Evolutionary conservation across 495 filamentous ascomycete species (phyloP).

Genomic region (Talaromyces stipitatus): DNA sequence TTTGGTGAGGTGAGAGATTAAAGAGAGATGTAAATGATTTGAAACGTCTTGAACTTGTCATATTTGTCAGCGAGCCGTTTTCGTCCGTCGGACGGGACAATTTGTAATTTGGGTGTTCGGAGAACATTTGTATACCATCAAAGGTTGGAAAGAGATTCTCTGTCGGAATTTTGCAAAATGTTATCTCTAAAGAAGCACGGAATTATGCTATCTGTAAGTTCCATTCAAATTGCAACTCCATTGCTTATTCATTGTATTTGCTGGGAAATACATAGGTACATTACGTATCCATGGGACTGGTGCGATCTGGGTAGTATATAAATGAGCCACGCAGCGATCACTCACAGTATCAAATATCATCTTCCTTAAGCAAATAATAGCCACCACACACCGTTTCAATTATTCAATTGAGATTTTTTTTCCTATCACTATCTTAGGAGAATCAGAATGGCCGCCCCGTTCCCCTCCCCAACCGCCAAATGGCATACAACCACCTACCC

Average conservation of each 20-base stretch:
- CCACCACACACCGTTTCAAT: too few relatives aligned
- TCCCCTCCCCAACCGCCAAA: slow-evolving; percentile 18
- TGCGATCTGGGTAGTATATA: neutral
- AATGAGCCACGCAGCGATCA: neutral
- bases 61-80: slow-evolving; percentile 24
- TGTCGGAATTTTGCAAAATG: too few relatives aligned
- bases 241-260: neutral
- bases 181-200: too few relatives aligned
- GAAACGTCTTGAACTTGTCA: neutral
- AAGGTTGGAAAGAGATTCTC: neutral
- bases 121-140: neutral
- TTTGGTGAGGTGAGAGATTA: slow-evolving; percentile 9
- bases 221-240: neutral
- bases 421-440: neutral
- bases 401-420: neutral
- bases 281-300: too few relatives aligned
- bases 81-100: slow-evolving; percentile 25
- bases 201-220: too few relatives aligned
- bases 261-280: neutral
- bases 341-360: neutral
- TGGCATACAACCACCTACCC: slow-evolving; percentile 34
- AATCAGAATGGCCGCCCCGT: slow-evolving; percentile 12
- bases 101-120: slow-evolving; percentile 16
- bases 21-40: too few relatives aligned
- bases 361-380: too few relatives aligned